A percentile compares a stretch with the other conserved stretches of the same genome.
These are phyloP conservation scores for Auriscalpium orientale DNA, from an alignment of 768 basidiomycete species.

Conservation along the genomic window DNA sequence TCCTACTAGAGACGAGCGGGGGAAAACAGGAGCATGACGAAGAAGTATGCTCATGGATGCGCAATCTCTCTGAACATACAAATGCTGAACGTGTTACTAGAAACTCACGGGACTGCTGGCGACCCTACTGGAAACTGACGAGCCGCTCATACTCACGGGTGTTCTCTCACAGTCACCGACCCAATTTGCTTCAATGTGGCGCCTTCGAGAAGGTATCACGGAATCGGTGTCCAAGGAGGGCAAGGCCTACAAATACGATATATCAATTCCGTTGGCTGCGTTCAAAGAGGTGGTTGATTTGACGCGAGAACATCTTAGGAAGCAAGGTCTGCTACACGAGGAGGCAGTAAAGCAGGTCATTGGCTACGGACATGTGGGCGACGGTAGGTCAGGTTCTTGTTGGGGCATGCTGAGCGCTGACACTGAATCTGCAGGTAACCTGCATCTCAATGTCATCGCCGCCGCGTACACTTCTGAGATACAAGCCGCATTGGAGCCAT, in stretches of 20 bases:
- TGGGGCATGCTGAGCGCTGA: not conserved
- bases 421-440: constrained; percentile 52
- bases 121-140: constrained; percentile 61
- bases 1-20: constrained; percentile 92
- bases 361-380: constrained; percentile 96
- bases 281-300: constrained; percentile 86
- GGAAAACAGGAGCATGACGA: constrained; percentile 89
- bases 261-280: constrained; percentile 77
- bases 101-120: constrained; percentile 82
- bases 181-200: constrained; percentile 88
- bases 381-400: constrained; percentile 52
- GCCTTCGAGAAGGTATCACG: constrained; percentile 83
- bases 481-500: constrained; percentile 85
- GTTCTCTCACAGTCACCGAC: constrained; percentile 86
- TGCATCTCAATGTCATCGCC: constrained; percentile 90
- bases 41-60: constrained; percentile 47
- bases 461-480: constrained; percentile 77
- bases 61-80: not conserved
- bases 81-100: constrained; percentile 32
- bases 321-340: constrained; percentile 62
- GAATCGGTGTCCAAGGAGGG: constrained; percentile 93
- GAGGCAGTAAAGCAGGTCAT: constrained; percentile 76
- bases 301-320: constrained; percentile 62
- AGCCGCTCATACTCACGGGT: constrained; percentile 79
- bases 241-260: constrained; percentile 94